phyloP scores from a whole-genome alignment of 495 filamentous ascomycete species.

The Astrothelium subdiscretum region DNA sequence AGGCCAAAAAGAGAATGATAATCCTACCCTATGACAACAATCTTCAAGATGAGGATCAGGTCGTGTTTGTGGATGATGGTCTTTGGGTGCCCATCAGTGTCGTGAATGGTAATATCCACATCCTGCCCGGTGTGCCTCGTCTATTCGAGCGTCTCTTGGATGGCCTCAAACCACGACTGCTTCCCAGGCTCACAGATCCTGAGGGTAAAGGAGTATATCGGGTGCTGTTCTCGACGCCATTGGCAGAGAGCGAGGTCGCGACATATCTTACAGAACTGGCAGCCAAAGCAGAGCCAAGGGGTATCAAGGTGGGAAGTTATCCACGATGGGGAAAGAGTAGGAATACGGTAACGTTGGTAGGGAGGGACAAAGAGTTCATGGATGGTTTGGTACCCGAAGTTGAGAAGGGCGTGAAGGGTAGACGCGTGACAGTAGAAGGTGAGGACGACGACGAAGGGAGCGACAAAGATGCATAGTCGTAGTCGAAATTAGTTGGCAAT shows the following conservation, averaged over 20 bases:
- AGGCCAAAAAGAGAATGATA: conserved; percentile 81
- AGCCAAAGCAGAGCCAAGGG: conserved; percentile 51
- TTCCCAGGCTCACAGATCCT: conserved; percentile 60
- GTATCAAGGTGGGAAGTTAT: conserved; percentile 94
- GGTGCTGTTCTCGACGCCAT: conserved; percentile 72
- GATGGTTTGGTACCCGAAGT: conserved; percentile 50
- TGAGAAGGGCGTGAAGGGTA: conserved; percentile 48
- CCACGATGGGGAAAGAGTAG: conserved; percentile 78
- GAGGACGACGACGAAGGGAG: conserved; percentile 47
- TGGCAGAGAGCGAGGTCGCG: conserved; percentile 76
- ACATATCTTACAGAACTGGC: conserved; percentile 72
- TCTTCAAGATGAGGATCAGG: conserved; percentile 53
- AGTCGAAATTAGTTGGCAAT: neutral
- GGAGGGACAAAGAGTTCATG: conserved; percentile 51
- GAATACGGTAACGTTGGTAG: conserved; percentile 89
- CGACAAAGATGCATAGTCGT: conserved; percentile 13
- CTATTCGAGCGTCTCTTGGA: conserved; percentile 71
- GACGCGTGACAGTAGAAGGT: conserved; percentile 43
- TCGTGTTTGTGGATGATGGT: conserved; percentile 64
- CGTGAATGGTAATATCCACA: conserved; percentile 86
- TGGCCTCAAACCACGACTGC: conserved; percentile 56
- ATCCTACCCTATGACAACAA: conserved; percentile 66
- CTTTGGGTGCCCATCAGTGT: conserved; percentile 84
- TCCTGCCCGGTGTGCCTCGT: conserved; percentile 79
- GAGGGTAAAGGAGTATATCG: conserved; percentile 67